Evolutionary conservation across 352 stramenopile genomes (phyloP).

Genomic region (Pythium coloratum): DNA sequence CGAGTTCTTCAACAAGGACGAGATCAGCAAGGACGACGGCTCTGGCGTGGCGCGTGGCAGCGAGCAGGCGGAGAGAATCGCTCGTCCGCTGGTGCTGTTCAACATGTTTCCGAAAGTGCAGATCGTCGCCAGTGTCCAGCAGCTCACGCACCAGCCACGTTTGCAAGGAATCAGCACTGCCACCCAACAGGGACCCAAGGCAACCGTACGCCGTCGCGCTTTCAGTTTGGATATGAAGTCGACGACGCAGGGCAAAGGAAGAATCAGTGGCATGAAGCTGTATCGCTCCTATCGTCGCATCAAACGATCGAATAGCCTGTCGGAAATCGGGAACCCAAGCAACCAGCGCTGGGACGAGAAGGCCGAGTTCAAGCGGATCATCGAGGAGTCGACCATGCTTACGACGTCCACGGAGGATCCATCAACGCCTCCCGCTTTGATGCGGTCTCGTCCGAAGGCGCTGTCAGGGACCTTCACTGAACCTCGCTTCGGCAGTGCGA

Average conservation of each 20-base stretch:
- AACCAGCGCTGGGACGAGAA: slow-evolving; percentile 69
- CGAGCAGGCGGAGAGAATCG: slow-evolving; percentile 55
- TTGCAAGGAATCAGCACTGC: slow-evolving; percentile 39
- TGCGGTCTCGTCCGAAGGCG: slow-evolving; percentile 49
- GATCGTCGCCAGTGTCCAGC: slow-evolving; percentile 78
- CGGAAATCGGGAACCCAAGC: slow-evolving; percentile 66
- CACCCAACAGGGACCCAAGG: slow-evolving; percentile 2
- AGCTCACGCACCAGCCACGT: slow-evolving; percentile 69
- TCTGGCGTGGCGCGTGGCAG: slow-evolving; percentile 32
- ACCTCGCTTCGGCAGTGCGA: slow-evolving; percentile 51
- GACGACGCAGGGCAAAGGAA: slow-evolving; percentile 32
- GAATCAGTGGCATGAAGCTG: slow-evolving; percentile 34
- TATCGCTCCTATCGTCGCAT: slow-evolving; percentile 35
- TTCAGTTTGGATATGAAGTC: slow-evolving; percentile 54
- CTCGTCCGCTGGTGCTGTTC: slow-evolving; percentile 55
- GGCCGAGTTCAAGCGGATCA: slow-evolving; percentile 68
- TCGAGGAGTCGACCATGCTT: slow-evolving; percentile 64
- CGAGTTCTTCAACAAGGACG: slow-evolving; percentile 78
- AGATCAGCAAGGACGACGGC: slow-evolving; percentile 65
- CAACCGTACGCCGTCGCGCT: slow-evolving; percentile 46
- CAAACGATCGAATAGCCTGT: slow-evolving; percentile 70
- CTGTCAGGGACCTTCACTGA: slow-evolving; percentile 62
- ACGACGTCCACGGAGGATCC: slow-evolving; percentile 41
- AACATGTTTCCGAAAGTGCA: slow-evolving; percentile 87
- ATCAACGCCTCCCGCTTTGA: slow-evolving; percentile 31